Conservation (phyloP, 2,329 filamentous ascomycete genomes). For the Aspergillus aculeatus region DNA sequence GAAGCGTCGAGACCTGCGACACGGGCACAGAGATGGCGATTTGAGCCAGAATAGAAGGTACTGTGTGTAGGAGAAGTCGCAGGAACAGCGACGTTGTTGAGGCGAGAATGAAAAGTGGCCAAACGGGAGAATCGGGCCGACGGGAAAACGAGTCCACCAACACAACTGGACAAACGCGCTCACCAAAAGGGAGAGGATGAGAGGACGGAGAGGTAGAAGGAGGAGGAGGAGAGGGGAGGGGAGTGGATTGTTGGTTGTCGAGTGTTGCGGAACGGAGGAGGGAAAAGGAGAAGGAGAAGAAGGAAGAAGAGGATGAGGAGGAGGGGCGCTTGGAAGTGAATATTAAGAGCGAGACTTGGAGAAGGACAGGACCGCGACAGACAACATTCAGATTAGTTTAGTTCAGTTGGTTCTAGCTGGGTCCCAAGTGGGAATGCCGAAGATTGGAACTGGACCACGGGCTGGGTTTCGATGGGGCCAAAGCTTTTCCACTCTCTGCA, state of each 20-base stretch:
- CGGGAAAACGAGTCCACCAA: slow-evolving; percentile 9
- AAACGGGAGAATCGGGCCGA: slow-evolving; percentile 4
- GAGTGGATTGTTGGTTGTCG: slow-evolving; percentile 6
- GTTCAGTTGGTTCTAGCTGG: background rate
- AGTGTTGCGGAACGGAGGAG: slow-evolving; percentile 10
- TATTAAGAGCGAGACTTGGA: slow-evolving; percentile 11
- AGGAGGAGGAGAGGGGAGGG: background rate
- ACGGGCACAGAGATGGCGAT: slow-evolving; percentile 23
- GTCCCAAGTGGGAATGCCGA: slow-evolving; percentile 23
- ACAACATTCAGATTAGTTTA: background rate
- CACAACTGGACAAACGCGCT: slow-evolving; percentile 20
- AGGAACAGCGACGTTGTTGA: background rate
- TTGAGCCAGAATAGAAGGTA: slow-evolving; percentile 8
- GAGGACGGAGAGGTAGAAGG: slow-evolving; percentile 4
- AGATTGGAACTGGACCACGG: slow-evolving; percentile 23
- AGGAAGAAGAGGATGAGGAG: slow-evolving; percentile 3
- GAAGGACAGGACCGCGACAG: slow-evolving; percentile 17
- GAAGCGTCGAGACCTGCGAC: slow-evolving; percentile 36
- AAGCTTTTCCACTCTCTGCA: slow-evolving; percentile 14
- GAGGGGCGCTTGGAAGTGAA: slow-evolving; percentile 7
- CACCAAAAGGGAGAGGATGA: slow-evolving; percentile 13
- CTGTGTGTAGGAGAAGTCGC: slow-evolving; percentile 3
- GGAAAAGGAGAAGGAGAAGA: slow-evolving; percentile 9
- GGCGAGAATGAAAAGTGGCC: slow-evolving; percentile 1
- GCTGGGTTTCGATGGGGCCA: slow-evolving; percentile 17